Conservation (phyloP, 306 rosid species). For the Castanopsis chinensis region DNA sequence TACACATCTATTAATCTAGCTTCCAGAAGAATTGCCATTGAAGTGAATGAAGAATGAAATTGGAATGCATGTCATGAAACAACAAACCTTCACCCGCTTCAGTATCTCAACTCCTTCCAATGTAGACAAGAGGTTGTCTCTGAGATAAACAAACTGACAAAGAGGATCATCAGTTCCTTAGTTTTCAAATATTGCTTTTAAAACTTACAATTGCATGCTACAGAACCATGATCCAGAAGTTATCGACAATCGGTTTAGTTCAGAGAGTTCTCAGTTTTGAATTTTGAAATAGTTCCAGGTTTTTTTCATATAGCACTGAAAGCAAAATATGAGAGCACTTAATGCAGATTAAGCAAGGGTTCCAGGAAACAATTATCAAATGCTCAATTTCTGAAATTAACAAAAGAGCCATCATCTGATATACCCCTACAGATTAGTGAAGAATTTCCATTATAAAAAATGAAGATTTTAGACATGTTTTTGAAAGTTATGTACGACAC, state of each 20-base stretch:
- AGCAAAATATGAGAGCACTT: not conserved
- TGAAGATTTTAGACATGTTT: not conserved
- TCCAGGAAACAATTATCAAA: not conserved
- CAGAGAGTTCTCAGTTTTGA: not conserved
- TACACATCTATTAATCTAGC: not conserved
- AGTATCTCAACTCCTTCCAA: constrained; percentile 92
- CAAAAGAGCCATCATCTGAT: not conserved
- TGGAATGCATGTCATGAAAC: not conserved
- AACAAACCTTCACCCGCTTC: constrained; percentile 87
- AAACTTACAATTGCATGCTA: not conserved
- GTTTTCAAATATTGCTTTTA: not conserved
- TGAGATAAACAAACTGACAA: constrained; percentile 90
- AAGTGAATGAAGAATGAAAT: not conserved
- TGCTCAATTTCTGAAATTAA: not conserved
- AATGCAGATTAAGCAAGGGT: not conserved
- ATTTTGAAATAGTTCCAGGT: not conserved
- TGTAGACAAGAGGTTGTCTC: constrained; percentile 90
- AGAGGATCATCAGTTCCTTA: constrained; percentile 20
- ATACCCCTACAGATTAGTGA: not conserved
- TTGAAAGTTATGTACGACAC: not conserved
- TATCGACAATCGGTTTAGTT: not conserved
- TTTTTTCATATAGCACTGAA: not conserved
- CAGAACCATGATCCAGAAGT: not conserved
- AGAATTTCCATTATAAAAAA: not conserved
- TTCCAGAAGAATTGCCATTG: not conserved